Conservation (phyloP, 805 yeast species). For the Pichia paraexigua region DNA sequence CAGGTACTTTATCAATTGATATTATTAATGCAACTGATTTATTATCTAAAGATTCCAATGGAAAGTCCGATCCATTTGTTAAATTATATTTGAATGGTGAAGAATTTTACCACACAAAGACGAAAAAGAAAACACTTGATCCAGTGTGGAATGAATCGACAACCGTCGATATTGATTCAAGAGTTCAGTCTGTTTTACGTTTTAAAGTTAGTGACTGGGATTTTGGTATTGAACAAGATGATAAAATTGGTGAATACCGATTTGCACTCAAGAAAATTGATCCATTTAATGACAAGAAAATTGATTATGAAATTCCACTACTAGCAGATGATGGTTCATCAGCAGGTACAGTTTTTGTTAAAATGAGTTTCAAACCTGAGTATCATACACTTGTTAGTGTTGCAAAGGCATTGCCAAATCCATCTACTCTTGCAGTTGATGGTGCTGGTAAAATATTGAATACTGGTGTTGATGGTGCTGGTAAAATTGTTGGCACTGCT, state of each 20-base stretch:
- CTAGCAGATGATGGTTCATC: conserved; percentile 41
- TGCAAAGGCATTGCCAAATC: conserved; percentile 33
- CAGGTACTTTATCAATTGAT: conserved; percentile 60
- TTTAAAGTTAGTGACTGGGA: conserved; percentile 84
- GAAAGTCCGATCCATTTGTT: conserved; percentile 89
- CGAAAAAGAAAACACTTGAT: conserved; percentile 74
- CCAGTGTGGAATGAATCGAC: conserved; percentile 85
- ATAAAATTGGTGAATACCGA: conserved; percentile 59
- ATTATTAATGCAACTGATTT: conserved; percentile 59
- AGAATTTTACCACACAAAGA: conserved; percentile 65
- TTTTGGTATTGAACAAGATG: conserved; percentile 81
- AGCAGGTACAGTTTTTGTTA: conserved; percentile 59
- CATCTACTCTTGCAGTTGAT: conserved; percentile 33
- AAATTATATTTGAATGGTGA: conserved; percentile 60
- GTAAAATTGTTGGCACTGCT: conserved; percentile 35
- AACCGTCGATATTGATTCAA: conserved; percentile 47
- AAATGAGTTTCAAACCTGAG: conserved; percentile 60
- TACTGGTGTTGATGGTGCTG: conserved; percentile 33
- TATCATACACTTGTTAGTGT: conserved; percentile 41
- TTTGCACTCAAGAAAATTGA: conserved; percentile 54
- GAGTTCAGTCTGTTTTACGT: conserved; percentile 50
- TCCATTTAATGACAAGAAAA: conserved; percentile 43
- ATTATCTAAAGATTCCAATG: conserved; percentile 82
- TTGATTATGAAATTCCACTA: conserved; percentile 43
- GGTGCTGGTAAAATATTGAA: conserved; percentile 42